These are phyloP conservation scores for Trichoderma afroharzianum DNA, from an alignment of 2,329 filamentous ascomycete genomes.

Conservation along the genomic window DNA sequence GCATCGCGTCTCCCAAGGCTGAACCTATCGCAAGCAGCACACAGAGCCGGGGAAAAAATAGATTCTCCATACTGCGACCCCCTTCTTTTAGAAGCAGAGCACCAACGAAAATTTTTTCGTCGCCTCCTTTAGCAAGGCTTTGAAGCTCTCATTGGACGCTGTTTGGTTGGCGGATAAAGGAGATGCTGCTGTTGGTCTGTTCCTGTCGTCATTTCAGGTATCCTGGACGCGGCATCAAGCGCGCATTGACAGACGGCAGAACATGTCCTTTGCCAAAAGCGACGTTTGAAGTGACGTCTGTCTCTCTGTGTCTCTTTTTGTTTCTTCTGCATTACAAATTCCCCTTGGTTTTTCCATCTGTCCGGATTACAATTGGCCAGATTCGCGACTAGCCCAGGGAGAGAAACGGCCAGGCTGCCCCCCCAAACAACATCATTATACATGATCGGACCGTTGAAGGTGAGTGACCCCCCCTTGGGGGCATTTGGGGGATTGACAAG, in stretches of 20 bases:
- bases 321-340: background rate
- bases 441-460: background rate
- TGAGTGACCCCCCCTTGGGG: background rate
- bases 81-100: background rate
- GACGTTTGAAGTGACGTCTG: background rate
- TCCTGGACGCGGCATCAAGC: background rate
- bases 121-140: slow-evolving; percentile 1
- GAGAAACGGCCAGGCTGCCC: background rate
- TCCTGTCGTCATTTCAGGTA: background rate
- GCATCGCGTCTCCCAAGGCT: background rate
- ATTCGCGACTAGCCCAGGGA: background rate
- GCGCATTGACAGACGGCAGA: background rate
- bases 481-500: background rate
- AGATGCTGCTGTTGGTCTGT: background rate
- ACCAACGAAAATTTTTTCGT: background rate
- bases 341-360: background rate
- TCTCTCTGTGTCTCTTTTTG: background rate
- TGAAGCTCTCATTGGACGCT: background rate
- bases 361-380: background rate
- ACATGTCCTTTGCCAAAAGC: background rate
- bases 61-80: background rate
- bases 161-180: background rate
- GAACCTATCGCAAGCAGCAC: background rate
- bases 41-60: background rate
- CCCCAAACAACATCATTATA: background rate